Evolutionary conservation across 1,284 basidiomycete species (phyloP), one percentile per base, ranked within the genome.

Genomic region (Phylloboletellus chloephorus): DNA sequence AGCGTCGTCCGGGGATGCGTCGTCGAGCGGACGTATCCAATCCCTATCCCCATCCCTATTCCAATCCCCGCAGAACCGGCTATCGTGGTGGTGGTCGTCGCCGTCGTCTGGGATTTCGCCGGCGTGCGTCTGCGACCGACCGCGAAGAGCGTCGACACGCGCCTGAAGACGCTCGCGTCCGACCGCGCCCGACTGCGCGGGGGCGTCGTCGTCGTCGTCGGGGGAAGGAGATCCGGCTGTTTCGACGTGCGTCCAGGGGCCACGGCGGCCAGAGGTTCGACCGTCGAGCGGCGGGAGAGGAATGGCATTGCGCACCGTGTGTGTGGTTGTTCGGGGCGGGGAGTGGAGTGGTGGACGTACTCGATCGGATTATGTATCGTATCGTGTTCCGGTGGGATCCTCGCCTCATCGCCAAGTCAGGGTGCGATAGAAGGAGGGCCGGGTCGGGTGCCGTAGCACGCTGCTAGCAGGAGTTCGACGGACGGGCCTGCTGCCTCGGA

Each of bases 111-210:
- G n/a, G 47, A 22, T 32, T 60, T 63, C 1, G 48, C 46, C 3
- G 36, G 22, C 3, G 39, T 37, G 17, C 57, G 53, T 38, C 61
- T n/a, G n/a, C n/a, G 50, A 36, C 58, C 56, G 23, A 31, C 31
- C 4, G 45, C 37, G 19, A 60, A 61, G 33, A 64, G 48, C 0
- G 48, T 54, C 0, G 58, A 61, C 32, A 60, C 54, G 5, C 58
- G 58, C 35, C 41, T 48, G 33, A 60, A 39, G 30, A 60, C 44
- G 20, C 46, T 56, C n/a, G 47, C 46, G 41, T 62, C 60, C 7
- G 61, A 57, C 17, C 44, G 50, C 5, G 58, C 46, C 7, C 56
- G 58, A 24, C 5, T 47, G 37, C 56, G 57, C 7, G 44, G 31
- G 12, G 44, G 50, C 19, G 45, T n/a, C n/a, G n/a, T n/a, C n/a